Evolutionary conservation across 176 grass and related monocot species (phyloP).

Genomic region (Raddia guianensis): DNA sequence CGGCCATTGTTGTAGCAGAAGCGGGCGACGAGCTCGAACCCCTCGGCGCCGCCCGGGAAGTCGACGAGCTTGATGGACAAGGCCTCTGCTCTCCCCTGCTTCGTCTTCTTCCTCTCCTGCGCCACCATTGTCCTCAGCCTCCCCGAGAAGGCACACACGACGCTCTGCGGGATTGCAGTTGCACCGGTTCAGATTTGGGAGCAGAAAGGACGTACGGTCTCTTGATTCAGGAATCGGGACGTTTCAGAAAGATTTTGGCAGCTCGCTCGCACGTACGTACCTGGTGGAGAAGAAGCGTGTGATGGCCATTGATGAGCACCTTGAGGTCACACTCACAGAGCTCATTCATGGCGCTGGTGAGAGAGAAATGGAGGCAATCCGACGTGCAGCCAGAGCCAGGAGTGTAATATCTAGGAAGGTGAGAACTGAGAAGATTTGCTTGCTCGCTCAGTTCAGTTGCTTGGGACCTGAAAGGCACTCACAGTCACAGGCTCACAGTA

Average conservation of each 20-base stretch:
- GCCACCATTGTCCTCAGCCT: conserved; percentile 60
- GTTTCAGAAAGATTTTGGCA: neutral
- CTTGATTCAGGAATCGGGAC: neutral
- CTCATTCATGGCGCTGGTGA: conserved; percentile 65
- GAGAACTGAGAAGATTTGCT: conserved; percentile 41
- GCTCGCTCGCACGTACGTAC: conserved; percentile 35
- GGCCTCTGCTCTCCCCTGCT: neutral
- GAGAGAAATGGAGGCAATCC: neutral
- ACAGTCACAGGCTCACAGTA: conserved; percentile 55
- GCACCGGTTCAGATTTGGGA: neutral
- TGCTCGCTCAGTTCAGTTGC: neutral
- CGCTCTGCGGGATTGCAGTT: conserved; percentile 48
- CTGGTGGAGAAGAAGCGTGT: conserved; percentile 91
- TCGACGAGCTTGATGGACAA: conserved; percentile 48
- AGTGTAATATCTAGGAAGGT: conserved; percentile 49
- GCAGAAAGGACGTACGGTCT: neutral
- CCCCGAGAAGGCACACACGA: conserved; percentile 79
- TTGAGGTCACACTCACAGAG: conserved; percentile 91
- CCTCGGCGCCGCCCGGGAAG: conserved; percentile 73
- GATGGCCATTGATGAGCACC: conserved; percentile 79
- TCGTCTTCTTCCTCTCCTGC: conserved; percentile 50
- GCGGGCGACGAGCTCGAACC: conserved; percentile 70
- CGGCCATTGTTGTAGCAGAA: conserved; percentile 90
- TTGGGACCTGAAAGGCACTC: conserved; percentile 31
- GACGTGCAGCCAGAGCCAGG: conserved; percentile 31